phyloP scores from a whole-genome alignment of 2,329 filamentous ascomycete species.

The Cordyceps tenuipes region DNA sequence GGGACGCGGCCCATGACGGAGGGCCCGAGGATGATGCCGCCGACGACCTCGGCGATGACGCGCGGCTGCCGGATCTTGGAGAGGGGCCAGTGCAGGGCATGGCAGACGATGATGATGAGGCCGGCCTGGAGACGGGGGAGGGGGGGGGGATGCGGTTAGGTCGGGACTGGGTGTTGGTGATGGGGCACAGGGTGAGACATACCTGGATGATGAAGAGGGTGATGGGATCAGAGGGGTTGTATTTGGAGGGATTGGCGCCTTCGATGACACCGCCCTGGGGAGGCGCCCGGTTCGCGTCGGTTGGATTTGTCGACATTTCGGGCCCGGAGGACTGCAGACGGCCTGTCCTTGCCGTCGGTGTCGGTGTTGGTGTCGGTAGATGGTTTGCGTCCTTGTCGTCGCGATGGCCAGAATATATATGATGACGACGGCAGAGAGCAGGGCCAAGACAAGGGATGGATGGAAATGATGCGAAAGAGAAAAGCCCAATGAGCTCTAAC shows the following conservation, averaged over 20 bases:
- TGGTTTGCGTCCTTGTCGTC: no score
- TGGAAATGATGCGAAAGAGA: no score
- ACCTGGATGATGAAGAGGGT: slow-evolving; percentile 69
- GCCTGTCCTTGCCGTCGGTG: neutral
- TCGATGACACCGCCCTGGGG: slow-evolving; percentile 59
- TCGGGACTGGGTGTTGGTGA: neutral
- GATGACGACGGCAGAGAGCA: no score
- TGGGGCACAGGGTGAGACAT: slow-evolving; percentile 15
- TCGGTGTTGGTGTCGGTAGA: neutral
- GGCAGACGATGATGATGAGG: slow-evolving; percentile 42
- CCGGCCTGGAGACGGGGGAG: slow-evolving; percentile 26
- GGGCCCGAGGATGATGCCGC: slow-evolving; percentile 76
- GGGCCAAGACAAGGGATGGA: no score
- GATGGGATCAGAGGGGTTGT: slow-evolving; percentile 64
- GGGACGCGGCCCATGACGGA: slow-evolving; percentile 84
- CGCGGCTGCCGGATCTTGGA: slow-evolving; percentile 70
- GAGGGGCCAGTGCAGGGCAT: slow-evolving; percentile 61
- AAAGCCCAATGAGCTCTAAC: no score
- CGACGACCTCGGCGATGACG: slow-evolving; percentile 78
- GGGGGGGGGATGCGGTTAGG: slow-evolving; percentile 9
- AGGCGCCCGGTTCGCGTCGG: slow-evolving; percentile 12
- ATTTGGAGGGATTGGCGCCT: slow-evolving; percentile 58
- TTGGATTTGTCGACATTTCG: neutral
- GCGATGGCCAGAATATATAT: no score
- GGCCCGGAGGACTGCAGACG: neutral